Base-by-base conservation (phyloP, 2,329 filamentous ascomycete species). In the Fusarium setosum region DNA sequence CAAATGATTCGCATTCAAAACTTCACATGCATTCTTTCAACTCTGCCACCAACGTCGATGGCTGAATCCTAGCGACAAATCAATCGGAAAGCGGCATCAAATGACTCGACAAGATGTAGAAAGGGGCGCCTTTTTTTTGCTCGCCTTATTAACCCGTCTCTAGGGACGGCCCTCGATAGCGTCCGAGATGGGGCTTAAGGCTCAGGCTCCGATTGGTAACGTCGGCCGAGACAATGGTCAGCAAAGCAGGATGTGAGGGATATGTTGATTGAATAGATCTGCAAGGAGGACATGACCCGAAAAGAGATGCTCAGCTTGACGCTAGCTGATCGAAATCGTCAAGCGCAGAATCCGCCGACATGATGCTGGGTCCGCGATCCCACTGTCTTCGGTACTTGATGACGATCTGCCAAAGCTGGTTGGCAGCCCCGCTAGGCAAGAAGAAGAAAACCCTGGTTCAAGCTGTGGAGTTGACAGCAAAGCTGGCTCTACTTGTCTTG, bases 161-260 rank as follows among this genome's bases (percentile, higher is more conserved):
- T 60, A 67, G 63, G 65, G 68, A 70, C 65, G 68, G 68, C 56
- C 65, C 68, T 67, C 23, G 49, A 47, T 65, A 67, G 67, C 52
- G 57, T 54, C 68, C 65, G 65, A 24, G 24, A 38, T 52, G 59
- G 53, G 50, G 55, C 12, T 31, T n/a, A 13, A 17, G 17, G 41
- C 44, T 35, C 31, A 50, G 31, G 21, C 41, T 47, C 40, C 41
- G 35, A 70, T 72, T 68, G 58, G 62, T 15, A 57, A n/a, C n/a
- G n/a, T 40, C 13, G 13, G 58, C 53, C 47, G 47, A 59, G 56
- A 58, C 50, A 61, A 15, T 18, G 23, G 23, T 29, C 15, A 42
- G 40, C 31, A 6, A 44, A 42, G 17, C 7, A 56, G n/a, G n/a
- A n/a, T n/a, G 21, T 45, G 48, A 63, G 49, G 41, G 49, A 59